Evolutionary conservation across 257 asterid species (phyloP).

Genomic region (Ophiorrhiza pumila): DNA sequence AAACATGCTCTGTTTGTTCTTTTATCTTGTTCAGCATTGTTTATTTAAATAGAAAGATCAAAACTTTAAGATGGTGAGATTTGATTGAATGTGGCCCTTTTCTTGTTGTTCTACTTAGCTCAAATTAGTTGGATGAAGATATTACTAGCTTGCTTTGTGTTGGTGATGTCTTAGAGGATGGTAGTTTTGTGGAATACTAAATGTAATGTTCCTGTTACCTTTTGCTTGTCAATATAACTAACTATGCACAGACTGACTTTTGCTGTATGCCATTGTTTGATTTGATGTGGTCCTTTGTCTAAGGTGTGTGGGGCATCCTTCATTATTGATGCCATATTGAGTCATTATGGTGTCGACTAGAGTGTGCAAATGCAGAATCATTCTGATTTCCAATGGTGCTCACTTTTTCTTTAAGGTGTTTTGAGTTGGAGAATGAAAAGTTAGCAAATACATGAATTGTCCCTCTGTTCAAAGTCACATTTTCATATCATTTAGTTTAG

Average conservation of each 20-base stretch:
- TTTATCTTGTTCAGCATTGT: neutral
- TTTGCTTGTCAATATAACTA: constrained; percentile 6
- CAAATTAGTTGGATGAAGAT: neutral
- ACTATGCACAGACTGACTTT: neutral
- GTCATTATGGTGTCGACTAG: neutral
- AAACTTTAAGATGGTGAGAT: neutral
- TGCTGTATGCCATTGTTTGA: constrained; percentile 5
- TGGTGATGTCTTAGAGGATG: neutral
- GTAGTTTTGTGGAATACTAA: neutral
- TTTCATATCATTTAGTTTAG: neutral
- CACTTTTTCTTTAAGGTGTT: neutral
- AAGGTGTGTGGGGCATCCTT: neutral
- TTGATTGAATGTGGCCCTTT: constrained; percentile 11
- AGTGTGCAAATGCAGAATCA: neutral
- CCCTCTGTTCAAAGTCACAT: neutral
- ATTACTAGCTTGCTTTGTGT: neutral
- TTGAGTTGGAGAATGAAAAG: neutral
- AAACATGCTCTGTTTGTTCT: no score
- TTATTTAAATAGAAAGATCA: neutral
- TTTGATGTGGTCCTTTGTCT: constrained; percentile 15
- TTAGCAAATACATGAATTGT: neutral
- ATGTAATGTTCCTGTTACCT: neutral
- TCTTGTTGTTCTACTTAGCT: neutral
- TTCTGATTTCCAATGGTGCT: neutral
- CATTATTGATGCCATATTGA: neutral